A percentile compares a stretch with the other conserved stretches of the same genome.
These are phyloP conservation scores for Blastocystis sp. DNA, from an alignment of 352 stramenopile species.

Conservation along the genomic window DNA sequence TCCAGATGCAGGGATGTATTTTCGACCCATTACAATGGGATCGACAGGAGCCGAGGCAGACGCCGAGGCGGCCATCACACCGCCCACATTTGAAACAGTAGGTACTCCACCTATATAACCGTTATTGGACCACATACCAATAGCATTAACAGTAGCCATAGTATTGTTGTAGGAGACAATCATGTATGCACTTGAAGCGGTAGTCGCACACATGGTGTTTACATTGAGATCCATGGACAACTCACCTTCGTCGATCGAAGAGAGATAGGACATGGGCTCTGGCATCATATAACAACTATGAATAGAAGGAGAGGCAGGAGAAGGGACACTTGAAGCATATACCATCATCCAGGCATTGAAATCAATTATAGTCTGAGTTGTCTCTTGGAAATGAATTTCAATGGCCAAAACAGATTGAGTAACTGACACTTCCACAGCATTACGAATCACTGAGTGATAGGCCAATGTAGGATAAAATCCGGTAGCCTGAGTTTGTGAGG, in stretches of 20 bases:
- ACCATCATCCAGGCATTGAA: constrained; percentile 40
- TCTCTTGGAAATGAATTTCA: background rate
- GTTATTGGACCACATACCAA: background rate
- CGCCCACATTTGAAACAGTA: background rate
- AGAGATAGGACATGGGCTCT: background rate
- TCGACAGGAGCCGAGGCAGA: background rate
- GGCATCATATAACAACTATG: background rate
- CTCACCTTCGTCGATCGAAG: background rate
- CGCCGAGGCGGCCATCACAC: background rate
- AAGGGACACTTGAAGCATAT: background rate
- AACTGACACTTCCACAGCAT: background rate
- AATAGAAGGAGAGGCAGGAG: background rate
- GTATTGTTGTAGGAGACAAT: background rate
- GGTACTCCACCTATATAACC: background rate
- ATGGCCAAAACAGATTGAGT: background rate
- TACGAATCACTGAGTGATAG: constrained; percentile 15
- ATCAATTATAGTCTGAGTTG: background rate
- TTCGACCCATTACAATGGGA: background rate
- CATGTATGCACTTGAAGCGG: background rate
- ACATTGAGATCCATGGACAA: background rate
- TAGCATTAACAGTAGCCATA: background rate
- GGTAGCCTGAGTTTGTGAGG: background rate
- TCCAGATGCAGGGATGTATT: background rate
- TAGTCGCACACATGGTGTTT: background rate
- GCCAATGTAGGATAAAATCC: background rate